Conservation (phyloP, 2,329 filamentous ascomycete genomes). For the Calonectria fujianensis region DNA sequence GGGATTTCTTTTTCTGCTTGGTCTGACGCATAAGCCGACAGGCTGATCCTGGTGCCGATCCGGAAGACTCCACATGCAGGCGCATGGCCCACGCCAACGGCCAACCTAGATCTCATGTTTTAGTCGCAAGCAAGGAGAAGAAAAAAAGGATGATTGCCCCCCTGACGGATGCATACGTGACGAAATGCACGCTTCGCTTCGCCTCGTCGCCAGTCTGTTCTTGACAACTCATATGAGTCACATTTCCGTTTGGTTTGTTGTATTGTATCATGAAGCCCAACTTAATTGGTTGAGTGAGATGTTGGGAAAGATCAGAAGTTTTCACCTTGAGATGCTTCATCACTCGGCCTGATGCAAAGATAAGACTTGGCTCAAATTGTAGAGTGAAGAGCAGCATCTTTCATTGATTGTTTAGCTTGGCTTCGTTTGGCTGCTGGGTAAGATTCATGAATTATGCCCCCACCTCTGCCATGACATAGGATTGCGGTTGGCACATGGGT, state of each 20-base stretch:
- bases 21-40: conserved; percentile 22
- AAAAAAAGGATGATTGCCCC: conserved; percentile 34
- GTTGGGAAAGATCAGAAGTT: not conserved
- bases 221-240: not conserved
- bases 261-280: not conserved
- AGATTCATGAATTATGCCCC: conserved; percentile 36
- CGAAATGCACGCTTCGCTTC: not conserved
- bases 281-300: conserved; percentile 10
- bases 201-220: not conserved
- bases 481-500: conserved; percentile 39
- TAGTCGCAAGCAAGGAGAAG: conserved; percentile 35
- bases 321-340: not conserved
- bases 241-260: not conserved
- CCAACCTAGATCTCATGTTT: conserved; percentile 45
- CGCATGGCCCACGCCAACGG: conserved; percentile 39
- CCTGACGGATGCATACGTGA: conserved; percentile 40
- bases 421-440: not conserved
- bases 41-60: conserved; percentile 47
- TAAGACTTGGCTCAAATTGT: not conserved
- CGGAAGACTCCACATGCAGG: conserved; percentile 40
- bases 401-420: conserved; percentile 1
- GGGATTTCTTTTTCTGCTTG: conserved; percentile 26
- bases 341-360: not conserved
- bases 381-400: not conserved
- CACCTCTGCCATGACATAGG: conserved; percentile 35